Conservation (phyloP, 768 basidiomycete genomes). For the Amyloporia xantha region DNA sequence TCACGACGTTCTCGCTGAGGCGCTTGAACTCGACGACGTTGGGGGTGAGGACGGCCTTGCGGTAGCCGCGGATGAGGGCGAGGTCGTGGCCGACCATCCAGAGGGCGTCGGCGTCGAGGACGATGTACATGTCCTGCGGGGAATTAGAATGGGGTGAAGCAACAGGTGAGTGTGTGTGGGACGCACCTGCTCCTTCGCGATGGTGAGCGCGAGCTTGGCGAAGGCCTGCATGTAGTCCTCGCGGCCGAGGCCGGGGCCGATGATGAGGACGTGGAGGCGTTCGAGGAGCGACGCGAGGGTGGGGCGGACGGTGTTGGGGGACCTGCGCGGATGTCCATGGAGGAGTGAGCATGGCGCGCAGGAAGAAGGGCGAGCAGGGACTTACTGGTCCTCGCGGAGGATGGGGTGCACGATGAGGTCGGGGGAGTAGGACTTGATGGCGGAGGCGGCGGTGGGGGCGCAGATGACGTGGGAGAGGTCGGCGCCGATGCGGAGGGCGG, state of each 20-base stretch:
- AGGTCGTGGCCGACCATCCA: slow-evolving; percentile 76
- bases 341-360: not conserved
- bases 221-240: slow-evolving; percentile 85
- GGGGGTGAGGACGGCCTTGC: slow-evolving; percentile 84
- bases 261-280: slow-evolving; percentile 86
- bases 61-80: slow-evolving; percentile 73
- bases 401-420: slow-evolving; percentile 98
- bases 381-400: slow-evolving; percentile 61
- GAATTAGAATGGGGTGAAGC: slow-evolving; percentile 15
- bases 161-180: not conserved
- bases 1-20: slow-evolving; percentile 64
- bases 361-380: slow-evolving; percentile 5
- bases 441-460: slow-evolving; percentile 82
- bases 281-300: slow-evolving; percentile 64
- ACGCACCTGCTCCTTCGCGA: slow-evolving; percentile 48
- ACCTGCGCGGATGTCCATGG: slow-evolving; percentile 27
- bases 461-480: slow-evolving; percentile 98
- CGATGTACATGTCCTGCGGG: slow-evolving; percentile 75
- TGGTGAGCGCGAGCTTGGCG: slow-evolving; percentile 65
- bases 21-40: slow-evolving; percentile 92
- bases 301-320: slow-evolving; percentile 39
- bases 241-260: slow-evolving; percentile 93
- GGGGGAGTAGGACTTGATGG: slow-evolving; percentile 96
- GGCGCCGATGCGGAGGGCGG: slow-evolving; percentile 83
- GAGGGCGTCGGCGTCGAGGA: slow-evolving; percentile 92